Evolutionary conservation across 768 basidiomycete genomes (phyloP), one percentile per base, ranked within the genome.

Genomic region (Paxillus involutus): DNA sequence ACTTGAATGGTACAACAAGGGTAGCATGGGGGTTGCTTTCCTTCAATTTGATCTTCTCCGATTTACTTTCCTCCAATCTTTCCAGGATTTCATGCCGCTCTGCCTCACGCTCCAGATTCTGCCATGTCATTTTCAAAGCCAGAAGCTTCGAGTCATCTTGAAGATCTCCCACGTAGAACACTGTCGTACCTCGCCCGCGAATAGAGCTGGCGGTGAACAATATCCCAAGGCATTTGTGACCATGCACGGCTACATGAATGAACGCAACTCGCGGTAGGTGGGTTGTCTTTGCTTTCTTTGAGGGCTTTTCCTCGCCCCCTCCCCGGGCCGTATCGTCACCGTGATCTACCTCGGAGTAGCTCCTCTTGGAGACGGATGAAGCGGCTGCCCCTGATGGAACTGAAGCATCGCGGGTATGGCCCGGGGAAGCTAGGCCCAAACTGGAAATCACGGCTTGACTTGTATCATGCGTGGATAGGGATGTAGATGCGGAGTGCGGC

Each of bases 171-270:
- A 55, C 53, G 3, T 37, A 32, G 14, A 49, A 63, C 1, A 63
- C 52, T 1, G 51, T 52, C 8, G 55, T 56, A 21, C 47, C 50
- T 2, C 54, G 24, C 3, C 61, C 57, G n/a, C 59, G 54, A 42
- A 62, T 48, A 1, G 57, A 62, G 17, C 49, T 4, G 0, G 49
- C 3, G 9, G 50, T 59, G 6, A 56, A 59, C 32, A 61, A 21
- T 9, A 57, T 47, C 0, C 56, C 52, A 1, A 48, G 7, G 41
- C 53, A 55, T 3, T 24, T 2, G 32, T 52, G 10, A 0, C 52
- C 52, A 14, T 59, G 50, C 33, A 53, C 58, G 12, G n/a, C 3
- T 10, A 47, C 6, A 1, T 57, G 58, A 9, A 35, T 30, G 32
- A 49, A 51, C 24, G n/a, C n/a, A n/a, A n/a, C n/a, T n/a, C n/a